Conservation (phyloP, 179 eudicot genomes). For the Beta macrorhiza region DNA sequence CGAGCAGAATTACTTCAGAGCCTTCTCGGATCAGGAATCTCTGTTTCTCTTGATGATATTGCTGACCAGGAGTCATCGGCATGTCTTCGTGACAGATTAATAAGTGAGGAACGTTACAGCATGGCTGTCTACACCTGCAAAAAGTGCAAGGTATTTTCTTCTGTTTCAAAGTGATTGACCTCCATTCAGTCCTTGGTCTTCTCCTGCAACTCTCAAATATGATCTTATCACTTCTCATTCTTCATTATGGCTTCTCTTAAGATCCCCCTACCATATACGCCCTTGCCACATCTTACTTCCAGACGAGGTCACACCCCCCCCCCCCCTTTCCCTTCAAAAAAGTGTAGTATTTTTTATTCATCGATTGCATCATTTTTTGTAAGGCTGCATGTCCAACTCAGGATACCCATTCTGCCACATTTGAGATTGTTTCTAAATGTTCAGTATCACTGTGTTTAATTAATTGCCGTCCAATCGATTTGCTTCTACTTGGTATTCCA, state of each 20-base stretch:
- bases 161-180: constrained; percentile 6
- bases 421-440: not conserved
- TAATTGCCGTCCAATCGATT: not conserved
- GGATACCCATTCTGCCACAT: no score
- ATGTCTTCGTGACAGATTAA: constrained; percentile 83
- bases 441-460: not conserved
- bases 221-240: no score
- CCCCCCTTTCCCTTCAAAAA: not conserved
- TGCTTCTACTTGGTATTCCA: not conserved
- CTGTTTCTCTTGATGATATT: constrained; percentile 95
- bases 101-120: constrained; percentile 81
- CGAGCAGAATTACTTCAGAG: constrained; percentile 95
- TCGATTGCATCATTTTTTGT: not conserved
- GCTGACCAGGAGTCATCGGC: constrained; percentile 90
- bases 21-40: constrained; percentile 89
- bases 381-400: not conserved
- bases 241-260: no score
- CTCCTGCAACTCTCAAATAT: not conserved
- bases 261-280: no score
- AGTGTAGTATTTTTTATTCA: not conserved
- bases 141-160: constrained; percentile 77
- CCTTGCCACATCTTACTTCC: no score
- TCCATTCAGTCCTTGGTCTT: not conserved
- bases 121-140: constrained; percentile 98
- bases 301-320: not conserved